Evolutionary conservation across 2,329 filamentous ascomycete genomes (phyloP).

Genomic region (Phaeomoniella chlamydospora): DNA sequence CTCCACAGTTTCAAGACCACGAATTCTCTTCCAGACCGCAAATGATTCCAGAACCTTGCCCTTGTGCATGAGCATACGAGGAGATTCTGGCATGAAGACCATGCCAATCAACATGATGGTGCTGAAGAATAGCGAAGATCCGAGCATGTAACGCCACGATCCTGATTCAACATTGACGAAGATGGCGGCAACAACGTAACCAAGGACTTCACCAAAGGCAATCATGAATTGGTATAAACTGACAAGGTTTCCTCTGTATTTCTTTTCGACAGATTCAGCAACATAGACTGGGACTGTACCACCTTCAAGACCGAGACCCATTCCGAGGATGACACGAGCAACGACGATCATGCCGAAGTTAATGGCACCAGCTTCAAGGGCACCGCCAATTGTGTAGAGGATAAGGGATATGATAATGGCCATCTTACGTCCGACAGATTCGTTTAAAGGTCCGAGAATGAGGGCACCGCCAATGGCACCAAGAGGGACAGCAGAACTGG

Average conservation of each 20-base stretch:
- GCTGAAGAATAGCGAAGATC: constrained; percentile 56
- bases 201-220: constrained; percentile 58
- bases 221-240: constrained; percentile 66
- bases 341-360: constrained; percentile 59
- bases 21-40: constrained; percentile 59
- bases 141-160: constrained; percentile 62
- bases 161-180: constrained; percentile 50
- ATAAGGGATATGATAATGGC: constrained; percentile 56
- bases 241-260: constrained; percentile 56
- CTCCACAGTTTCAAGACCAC: constrained; percentile 42
- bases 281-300: constrained; percentile 65
- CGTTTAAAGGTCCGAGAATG: constrained; percentile 51
- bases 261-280: constrained; percentile 54
- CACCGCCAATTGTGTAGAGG: constrained; percentile 56
- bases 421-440: constrained; percentile 50
- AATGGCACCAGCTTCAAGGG: constrained; percentile 51
- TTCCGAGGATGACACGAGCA: constrained; percentile 52
- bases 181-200: constrained; percentile 58
- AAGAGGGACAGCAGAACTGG: constrained; percentile 57
- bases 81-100: constrained; percentile 57
- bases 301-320: constrained; percentile 59
- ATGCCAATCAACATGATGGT: constrained; percentile 49
- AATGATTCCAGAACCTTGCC: constrained; percentile 43
- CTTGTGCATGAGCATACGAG: constrained; percentile 58
- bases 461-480: constrained; percentile 58